phyloP scores from a whole-genome alignment of 176 grass and related monocot species.

The Elaeis guineensis region DNA sequence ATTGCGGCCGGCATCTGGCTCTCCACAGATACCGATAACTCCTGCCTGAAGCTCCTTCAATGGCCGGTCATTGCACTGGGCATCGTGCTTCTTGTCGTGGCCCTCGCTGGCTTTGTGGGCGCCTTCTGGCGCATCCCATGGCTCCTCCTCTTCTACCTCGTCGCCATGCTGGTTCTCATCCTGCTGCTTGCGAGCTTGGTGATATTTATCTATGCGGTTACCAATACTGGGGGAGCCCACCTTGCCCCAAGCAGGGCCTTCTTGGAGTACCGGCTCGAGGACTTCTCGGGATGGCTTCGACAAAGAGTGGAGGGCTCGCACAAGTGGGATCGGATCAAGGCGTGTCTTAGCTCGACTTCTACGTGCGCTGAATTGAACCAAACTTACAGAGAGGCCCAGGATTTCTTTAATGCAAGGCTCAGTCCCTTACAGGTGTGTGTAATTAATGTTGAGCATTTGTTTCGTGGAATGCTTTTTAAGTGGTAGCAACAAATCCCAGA shows the following conservation, averaged over 20 bases:
- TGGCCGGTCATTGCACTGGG: conserved; percentile 67
- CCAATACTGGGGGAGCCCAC: conserved; percentile 20
- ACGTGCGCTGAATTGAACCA: conserved; percentile 62
- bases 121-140: conserved; percentile 65
- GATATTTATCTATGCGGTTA: conserved; percentile 52
- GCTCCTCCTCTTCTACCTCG: conserved; percentile 64
- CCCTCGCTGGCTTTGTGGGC: conserved; percentile 51
- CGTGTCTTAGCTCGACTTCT: conserved; percentile 48
- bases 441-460: too few species aligned
- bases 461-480: background rate
- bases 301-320: conserved; percentile 28
- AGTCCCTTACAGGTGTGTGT: conserved; percentile 28
- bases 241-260: conserved; percentile 41
- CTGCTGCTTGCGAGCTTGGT: conserved; percentile 36
- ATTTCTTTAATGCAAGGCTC: conserved; percentile 44
- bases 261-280: conserved; percentile 69
- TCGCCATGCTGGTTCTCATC: conserved; percentile 54
- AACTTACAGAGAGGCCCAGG: conserved; percentile 47
- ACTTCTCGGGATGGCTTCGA: conserved; percentile 60
- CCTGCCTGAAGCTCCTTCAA: conserved; percentile 69
- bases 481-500: too few species aligned
- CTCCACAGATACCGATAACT: conserved; percentile 47
- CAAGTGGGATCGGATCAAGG: conserved; percentile 59
- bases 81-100: conserved; percentile 42
- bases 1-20: conserved; percentile 71